A percentile compares a stretch with the other conserved stretches of the same genome.
These are phyloP conservation scores for Calonectria pteridis DNA, from an alignment of 2,329 filamentous ascomycete species.

Conservation along the genomic window DNA sequence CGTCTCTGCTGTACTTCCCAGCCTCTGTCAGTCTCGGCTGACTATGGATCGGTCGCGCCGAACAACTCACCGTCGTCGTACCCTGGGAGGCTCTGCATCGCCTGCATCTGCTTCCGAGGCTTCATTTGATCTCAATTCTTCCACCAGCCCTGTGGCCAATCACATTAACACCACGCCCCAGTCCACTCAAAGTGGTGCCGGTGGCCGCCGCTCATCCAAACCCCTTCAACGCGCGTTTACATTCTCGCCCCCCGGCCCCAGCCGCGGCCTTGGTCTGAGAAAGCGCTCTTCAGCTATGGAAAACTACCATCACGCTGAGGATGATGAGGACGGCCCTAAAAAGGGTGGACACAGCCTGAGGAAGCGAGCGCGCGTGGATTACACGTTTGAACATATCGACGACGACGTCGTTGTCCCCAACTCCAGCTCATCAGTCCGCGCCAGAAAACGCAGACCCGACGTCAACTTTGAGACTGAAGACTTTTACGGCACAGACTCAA, in stretches of 20 bases:
- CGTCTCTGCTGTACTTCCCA: constrained; percentile 46
- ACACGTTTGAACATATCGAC: constrained; percentile 66
- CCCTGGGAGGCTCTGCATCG: constrained; percentile 49
- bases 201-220: constrained; percentile 51
- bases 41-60: constrained; percentile 56
- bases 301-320: constrained; percentile 53
- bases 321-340: constrained; percentile 62
- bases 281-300: constrained; percentile 61
- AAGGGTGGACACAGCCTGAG: constrained; percentile 72
- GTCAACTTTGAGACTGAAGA: constrained; percentile 52
- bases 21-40: constrained; percentile 45
- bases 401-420: constrained; percentile 58
- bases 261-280: constrained; percentile 49
- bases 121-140: constrained; percentile 47
- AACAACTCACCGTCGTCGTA: constrained; percentile 50
- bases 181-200: constrained; percentile 41
- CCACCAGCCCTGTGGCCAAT: constrained; percentile 49
- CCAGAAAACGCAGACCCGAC: constrained; percentile 53
- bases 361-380: constrained; percentile 69
- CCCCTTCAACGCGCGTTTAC: constrained; percentile 52
- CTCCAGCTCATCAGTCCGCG: constrained; percentile 50
- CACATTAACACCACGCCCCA: constrained; percentile 50
- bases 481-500: constrained; percentile 43
- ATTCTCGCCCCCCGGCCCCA: constrained; percentile 51
- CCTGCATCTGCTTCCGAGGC: constrained; percentile 49